A percentile compares a stretch with the other conserved stretches of the same genome.
Evolutionary conservation across 768 basidiomycete species (phyloP).

Genomic region (Xerocomus brunneocitrinus): DNA sequence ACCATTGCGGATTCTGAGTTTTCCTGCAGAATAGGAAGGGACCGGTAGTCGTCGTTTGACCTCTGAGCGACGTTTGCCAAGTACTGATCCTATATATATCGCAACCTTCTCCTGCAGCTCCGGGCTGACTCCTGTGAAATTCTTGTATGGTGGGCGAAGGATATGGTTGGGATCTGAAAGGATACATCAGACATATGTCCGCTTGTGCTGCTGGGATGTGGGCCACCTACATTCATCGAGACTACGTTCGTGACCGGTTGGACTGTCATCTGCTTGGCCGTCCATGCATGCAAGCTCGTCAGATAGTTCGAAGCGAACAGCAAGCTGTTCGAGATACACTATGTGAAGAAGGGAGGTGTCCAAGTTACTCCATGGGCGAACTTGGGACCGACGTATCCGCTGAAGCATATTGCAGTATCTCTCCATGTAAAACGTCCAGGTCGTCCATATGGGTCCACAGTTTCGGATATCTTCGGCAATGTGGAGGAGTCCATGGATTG

Average conservation of each 20-base stretch:
- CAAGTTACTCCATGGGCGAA: constrained; percentile 13
- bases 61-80: background rate
- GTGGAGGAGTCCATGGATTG: constrained; percentile 22
- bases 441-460: constrained; percentile 17
- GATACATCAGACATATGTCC: no score
- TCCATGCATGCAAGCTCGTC: no score
- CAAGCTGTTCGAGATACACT: no score
- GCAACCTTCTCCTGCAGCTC: background rate
- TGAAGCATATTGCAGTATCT: constrained; percentile 17
- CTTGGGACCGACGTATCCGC: constrained; percentile 5
- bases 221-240: no score
- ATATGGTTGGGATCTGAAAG: constrained; percentile 5
- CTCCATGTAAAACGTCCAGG: constrained; percentile 22
- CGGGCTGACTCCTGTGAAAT: background rate
- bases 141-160: constrained; percentile 3
- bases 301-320: no score
- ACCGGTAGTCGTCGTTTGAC: background rate
- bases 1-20: background rate
- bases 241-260: constrained; percentile 1
- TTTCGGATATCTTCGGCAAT: constrained; percentile 12
- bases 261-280: no score
- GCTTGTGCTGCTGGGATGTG: no score
- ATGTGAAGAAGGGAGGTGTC: background rate
- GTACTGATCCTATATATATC: background rate
- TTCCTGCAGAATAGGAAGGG: background rate